Percentiles rank a stretch among this genome's conserved stretches.
These are phyloP conservation scores for Rhizoclosmatium globosum DNA, from an alignment of 192 early-diverging fungal species.

Conservation along the genomic window DNA sequence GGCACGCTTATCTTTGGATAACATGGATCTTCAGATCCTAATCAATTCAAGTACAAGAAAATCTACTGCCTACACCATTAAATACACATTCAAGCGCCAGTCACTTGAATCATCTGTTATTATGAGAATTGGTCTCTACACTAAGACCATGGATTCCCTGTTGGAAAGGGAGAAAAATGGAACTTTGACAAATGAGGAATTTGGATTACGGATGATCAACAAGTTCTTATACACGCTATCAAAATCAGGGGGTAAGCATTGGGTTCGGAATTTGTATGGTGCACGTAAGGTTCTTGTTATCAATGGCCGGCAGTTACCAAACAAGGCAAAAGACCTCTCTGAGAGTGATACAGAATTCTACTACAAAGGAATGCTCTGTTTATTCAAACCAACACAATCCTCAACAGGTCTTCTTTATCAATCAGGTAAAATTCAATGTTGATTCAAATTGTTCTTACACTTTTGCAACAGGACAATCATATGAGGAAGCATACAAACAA, in stretches of 20 bases:
- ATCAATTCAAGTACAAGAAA: too few relatives aligned
- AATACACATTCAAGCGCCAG: too few relatives aligned
- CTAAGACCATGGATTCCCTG: too few relatives aligned
- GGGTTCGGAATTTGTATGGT: neutral
- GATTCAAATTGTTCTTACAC: neutral
- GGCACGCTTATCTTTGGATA: too few relatives aligned
- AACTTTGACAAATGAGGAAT: neutral
- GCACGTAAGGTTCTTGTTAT: neutral
- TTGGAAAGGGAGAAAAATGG: too few relatives aligned
- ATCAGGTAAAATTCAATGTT: neutral
- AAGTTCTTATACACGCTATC: too few relatives aligned
- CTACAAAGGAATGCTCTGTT: neutral
- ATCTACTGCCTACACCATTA: too few relatives aligned
- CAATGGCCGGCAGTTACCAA: slow-evolving; percentile 7
- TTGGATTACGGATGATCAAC: too few relatives aligned
- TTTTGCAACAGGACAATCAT: neutral
- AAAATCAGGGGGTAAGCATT: neutral
- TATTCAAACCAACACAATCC: slow-evolving; percentile 24
- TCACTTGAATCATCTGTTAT: too few relatives aligned
- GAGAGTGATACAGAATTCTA: neutral
- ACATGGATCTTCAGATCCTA: too few relatives aligned
- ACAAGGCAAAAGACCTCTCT: neutral
- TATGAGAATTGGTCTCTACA: too few relatives aligned
- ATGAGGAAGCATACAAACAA: neutral
- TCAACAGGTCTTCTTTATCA: neutral